Base-by-base conservation (phyloP, 768 basidiomycete species). In the Lactarius vividus region DNA sequence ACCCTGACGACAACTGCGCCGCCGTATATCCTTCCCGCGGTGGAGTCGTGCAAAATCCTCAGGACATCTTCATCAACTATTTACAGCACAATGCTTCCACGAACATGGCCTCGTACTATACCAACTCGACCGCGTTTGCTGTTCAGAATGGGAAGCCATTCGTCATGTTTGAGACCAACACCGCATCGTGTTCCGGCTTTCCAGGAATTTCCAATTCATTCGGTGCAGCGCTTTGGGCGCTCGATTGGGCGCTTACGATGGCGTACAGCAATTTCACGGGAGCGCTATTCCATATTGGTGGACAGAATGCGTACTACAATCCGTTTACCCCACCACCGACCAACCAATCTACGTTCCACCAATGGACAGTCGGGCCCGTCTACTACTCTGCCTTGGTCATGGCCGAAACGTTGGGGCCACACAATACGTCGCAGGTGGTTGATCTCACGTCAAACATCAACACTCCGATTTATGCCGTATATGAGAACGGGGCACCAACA, bases 381-480 rank as follows among this genome's bases (percentile, higher is more conserved):
- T 92, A 88, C 76, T 94, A 94, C 76, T 82, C 91, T 0, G 81
- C 86, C 1, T 75, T 95, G 28, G 81, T 87, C 67, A 79, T 89
- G 52, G 83, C 91, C 0, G 92, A 94, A 73, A 79, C 82, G 2
- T 78, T 93, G 37, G 91, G 91, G 11, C 78, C 81, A 54, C 81
- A 83, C 46, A 86, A 87, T 73, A 76, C 73, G 2, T 84, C 89
- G 2, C 88, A 84, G 64, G 78, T 94, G 35, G 76, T 89, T 39
- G 92, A 94, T 74, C 79, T 91, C 39, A 79, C 81, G 55, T 84
- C 40, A 11, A 52, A 63, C 7, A 59, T 23, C 23, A 83, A 77
- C 69, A 88, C 88, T 3, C 88, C 91, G 62, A 80, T 83, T 57
- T 73, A 92, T 72, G 88, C 84, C 4, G 83, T 94, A 60, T 93